Conservation (phyloP, 2,329 filamentous ascomycete species). For the Aplosporella prunicola region DNA sequence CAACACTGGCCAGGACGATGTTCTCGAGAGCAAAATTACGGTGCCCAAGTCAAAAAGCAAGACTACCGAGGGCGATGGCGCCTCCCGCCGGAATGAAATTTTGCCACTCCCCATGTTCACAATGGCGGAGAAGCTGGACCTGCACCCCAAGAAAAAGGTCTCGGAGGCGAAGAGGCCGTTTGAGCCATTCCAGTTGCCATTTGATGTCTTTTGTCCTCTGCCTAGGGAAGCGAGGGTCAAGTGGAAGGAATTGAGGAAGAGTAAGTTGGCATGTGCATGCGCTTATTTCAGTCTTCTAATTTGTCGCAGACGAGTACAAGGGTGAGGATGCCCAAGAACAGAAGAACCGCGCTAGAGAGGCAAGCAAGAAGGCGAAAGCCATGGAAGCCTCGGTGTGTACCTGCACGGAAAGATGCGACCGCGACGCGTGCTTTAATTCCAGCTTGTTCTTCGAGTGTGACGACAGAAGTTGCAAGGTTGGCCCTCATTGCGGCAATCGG, state of each 20-base stretch:
- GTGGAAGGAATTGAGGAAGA: conserved; percentile 77
- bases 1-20: conserved; percentile 21
- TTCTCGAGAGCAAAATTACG: not conserved
- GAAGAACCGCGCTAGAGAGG: conserved; percentile 18
- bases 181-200: conserved; percentile 57
- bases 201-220: conserved; percentile 79
- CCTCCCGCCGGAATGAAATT: conserved; percentile 41
- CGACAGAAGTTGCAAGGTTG: conserved; percentile 74
- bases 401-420: conserved; percentile 39
- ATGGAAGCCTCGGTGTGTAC: conserved; percentile 61
- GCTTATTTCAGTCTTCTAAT: not conserved
- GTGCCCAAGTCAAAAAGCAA: conserved; percentile 27
- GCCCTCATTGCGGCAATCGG: conserved; percentile 74
- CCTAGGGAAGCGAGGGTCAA: conserved; percentile 82
- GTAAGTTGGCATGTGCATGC: not conserved
- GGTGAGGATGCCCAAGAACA: conserved; percentile 19
- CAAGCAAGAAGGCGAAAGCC: conserved; percentile 69
- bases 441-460: conserved; percentile 98
- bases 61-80: conserved; percentile 15
- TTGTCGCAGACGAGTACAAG: conserved; percentile 9
- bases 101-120: conserved; percentile 73
- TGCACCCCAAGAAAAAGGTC: conserved; percentile 31
- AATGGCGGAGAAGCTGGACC: conserved; percentile 60
- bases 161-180: conserved; percentile 7
- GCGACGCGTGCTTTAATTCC: conserved; percentile 83